Percentiles rank a stretch among this genome's conserved stretches.
Conservation (phyloP, 2,329 filamentous ascomycete species). For the Fusarium tanahbumbuense region DNA sequence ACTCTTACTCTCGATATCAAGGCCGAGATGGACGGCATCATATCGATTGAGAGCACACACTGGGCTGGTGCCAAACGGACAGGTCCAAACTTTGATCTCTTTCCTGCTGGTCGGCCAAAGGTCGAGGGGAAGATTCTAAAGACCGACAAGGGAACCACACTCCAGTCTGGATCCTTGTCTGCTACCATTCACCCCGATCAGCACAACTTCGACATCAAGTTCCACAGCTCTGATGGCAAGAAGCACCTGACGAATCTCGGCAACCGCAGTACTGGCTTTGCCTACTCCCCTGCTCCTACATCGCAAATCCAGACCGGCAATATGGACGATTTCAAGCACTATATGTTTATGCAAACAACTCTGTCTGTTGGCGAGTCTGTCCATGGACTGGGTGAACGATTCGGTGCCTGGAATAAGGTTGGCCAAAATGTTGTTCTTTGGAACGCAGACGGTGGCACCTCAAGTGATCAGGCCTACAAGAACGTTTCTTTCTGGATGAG, state of each 20-base stretch:
- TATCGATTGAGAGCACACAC: conserved; percentile 55
- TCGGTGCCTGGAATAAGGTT: conserved; percentile 81
- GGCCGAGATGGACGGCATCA: conserved; percentile 55
- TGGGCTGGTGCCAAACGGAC: conserved; percentile 53
- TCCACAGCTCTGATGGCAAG: conserved; percentile 52
- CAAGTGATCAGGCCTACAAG: conserved; percentile 78
- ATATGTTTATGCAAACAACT: conserved; percentile 67
- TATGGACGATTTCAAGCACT: conserved; percentile 61
- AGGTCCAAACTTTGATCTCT: conserved; percentile 56
- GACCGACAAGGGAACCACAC: conserved; percentile 51
- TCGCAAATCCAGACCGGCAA: conserved; percentile 51
- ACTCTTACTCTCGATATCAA: conserved; percentile 60
- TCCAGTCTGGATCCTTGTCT: conserved; percentile 52
- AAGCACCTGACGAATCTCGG: conserved; percentile 54
- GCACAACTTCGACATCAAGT: conserved; percentile 55
- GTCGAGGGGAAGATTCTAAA: conserved; percentile 47
- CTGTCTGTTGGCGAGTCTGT: conserved; percentile 72
- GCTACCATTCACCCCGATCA: conserved; percentile 52
- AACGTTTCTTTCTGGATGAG: conserved; percentile 77
- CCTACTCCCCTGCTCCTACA: conserved; percentile 50
- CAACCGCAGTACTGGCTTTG: conserved; percentile 56
- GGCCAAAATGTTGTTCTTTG: conserved; percentile 75
- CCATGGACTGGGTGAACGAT: conserved; percentile 80
- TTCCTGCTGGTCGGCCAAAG: conserved; percentile 50
- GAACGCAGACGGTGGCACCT: conserved; percentile 74